Conservation (phyloP, 768 basidiomycete species). For the Ephemerocybe angulata region DNA sequence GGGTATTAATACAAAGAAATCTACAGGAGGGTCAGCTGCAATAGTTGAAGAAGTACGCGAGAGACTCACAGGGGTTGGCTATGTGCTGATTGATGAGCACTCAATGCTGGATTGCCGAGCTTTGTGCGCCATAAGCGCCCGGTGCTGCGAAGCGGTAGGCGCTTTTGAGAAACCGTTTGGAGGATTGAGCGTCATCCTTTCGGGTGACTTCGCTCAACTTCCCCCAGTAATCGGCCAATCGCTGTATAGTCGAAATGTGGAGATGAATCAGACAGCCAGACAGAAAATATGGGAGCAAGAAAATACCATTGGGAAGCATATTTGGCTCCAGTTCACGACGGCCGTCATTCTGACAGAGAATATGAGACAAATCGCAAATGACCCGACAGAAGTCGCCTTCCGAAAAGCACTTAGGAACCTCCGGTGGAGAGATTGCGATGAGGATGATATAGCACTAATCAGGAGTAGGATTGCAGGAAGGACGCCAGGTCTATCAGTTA, state of each 20-base stretch:
- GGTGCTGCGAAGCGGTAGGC: constrained; percentile 17
- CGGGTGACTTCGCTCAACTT: constrained; percentile 44
- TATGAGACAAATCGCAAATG: constrained; percentile 28
- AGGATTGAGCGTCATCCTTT: constrained; percentile 39
- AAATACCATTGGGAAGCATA: constrained; percentile 23
- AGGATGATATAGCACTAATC: constrained; percentile 36
- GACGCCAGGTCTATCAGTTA: constrained; percentile 8
- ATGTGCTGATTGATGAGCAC: constrained; percentile 41
- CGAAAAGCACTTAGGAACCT: constrained; percentile 32
- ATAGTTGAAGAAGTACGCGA: constrained; percentile 11
- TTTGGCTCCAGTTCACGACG: constrained; percentile 31
- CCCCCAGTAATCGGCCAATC: constrained; percentile 20
- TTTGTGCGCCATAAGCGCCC: constrained; percentile 24
- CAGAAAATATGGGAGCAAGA: constrained; percentile 14
- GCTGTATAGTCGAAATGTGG: not conserved
- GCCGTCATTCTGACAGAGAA: constrained; percentile 33
- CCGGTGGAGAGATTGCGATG: constrained; percentile 36
- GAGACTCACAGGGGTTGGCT: constrained; percentile 28
- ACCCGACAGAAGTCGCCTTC: constrained; percentile 21
- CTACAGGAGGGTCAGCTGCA: constrained; percentile 14
- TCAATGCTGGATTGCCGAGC: constrained; percentile 36
- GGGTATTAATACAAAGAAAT: not conserved
- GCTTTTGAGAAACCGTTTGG: constrained; percentile 25
- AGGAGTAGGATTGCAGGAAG: constrained; percentile 18
- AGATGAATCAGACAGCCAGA: not conserved